Base-by-base conservation (phyloP, 2,329 filamentous ascomycete species). In the Diaporthe ilicicola region DNA sequence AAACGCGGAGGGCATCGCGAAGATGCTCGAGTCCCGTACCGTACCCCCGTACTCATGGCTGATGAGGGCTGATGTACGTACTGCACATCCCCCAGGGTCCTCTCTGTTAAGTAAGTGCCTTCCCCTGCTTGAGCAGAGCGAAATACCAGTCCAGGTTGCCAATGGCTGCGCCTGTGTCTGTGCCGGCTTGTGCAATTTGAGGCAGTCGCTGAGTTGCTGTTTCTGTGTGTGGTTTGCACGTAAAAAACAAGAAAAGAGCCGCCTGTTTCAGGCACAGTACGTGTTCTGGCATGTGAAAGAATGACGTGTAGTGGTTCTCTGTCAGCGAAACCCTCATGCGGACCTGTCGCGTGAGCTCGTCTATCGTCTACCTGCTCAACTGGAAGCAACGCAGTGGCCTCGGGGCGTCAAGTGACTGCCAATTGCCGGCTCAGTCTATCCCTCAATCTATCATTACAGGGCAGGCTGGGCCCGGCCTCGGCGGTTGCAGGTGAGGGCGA, bases 281-380 rank as follows among this genome's bases (percentile, higher is more conserved):
- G n/a, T 6, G 42, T 27, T 34, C 27, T 69, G 34, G 56, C 67
- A 69, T 69, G 67, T 69, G 67, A 69, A 69, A 65, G 55, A 37
- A 69, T 69, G 55, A 69, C 67, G 67, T 62, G 27, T n/a, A 29
- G 8, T 59, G 29, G 8, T 46, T 50, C 19, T 13, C 12, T n/a
- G 39, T 13, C 27, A 37, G 55, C 55, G 19, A 46, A 15, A 3
- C 10, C n/a, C 54, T 42, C 54, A 27, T 42, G 42, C 59, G 42
- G 56, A 48, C 46, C 9, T 53, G 55, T 64, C 55, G 67, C 46
- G 48, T 69, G 55, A 46, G 9, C 37, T 53, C 44, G 22, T n/a
- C n/a, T n/a, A n/a, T n/a, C n/a, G n/a, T n/a, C n/a, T n/a, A n/a
- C 42, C 66, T 59, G 22, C 17, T 42, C 13, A 19, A 22, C n/a